Conservation (phyloP, 495 filamentous ascomycete species). For the Penicillium fimorum region DNA sequence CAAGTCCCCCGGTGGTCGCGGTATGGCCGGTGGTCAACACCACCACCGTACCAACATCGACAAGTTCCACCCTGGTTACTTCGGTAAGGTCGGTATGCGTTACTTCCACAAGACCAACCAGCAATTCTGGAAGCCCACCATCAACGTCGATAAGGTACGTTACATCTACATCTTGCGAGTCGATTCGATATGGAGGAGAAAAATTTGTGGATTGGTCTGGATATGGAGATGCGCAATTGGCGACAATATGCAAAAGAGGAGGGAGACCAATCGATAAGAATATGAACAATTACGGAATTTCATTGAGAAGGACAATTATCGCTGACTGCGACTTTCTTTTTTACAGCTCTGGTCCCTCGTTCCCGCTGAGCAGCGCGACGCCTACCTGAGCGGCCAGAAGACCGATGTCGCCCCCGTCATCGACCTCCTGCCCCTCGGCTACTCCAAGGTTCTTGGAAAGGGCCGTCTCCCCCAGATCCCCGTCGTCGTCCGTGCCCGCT, state of each 20-base stretch:
- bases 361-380: constrained; percentile 77
- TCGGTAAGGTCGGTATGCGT: constrained; percentile 96
- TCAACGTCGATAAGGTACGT: constrained; percentile 89
- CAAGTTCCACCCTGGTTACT: constrained; percentile 96
- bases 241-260: constrained; percentile 1
- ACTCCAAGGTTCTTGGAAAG: constrained; percentile 93
- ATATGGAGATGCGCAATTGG: not conserved
- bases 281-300: constrained; percentile 5
- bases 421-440: constrained; percentile 87
- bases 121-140: constrained; percentile 88
- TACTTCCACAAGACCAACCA: constrained; percentile 88
- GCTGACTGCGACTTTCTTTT: constrained; percentile 24
- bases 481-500: constrained; percentile 82
- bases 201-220: constrained; percentile 6
- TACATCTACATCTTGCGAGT: constrained; percentile 10
- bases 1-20: constrained; percentile 91
- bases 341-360: constrained; percentile 77
- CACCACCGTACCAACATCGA: constrained; percentile 94
- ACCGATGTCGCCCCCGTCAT: constrained; percentile 84
- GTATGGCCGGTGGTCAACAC: constrained; percentile 93
- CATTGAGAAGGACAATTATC: constrained; percentile 1
- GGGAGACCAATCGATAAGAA: constrained; percentile 3
- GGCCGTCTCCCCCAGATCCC: constrained; percentile 83
- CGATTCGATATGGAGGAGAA: constrained; percentile 9
- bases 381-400: constrained; percentile 70